phyloP scores from a whole-genome alignment of 345 rosid genomes.

The Bruguiera gymnorhiza region DNA sequence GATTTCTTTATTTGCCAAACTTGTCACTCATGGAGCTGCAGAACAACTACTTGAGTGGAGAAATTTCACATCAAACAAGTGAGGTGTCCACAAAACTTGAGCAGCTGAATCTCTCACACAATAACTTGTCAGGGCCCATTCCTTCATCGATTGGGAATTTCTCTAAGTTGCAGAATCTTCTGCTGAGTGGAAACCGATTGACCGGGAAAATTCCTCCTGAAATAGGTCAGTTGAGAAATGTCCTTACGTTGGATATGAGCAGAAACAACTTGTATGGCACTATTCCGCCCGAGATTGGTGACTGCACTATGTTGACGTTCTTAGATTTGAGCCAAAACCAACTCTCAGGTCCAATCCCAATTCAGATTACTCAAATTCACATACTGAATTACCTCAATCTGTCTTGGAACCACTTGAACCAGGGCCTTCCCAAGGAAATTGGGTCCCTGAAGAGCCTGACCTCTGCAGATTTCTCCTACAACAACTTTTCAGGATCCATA shows the following conservation, averaged over 20 bases:
- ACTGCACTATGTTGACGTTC: slow-evolving; percentile 49
- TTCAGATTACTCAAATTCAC: slow-evolving; percentile 38
- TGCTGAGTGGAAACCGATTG: slow-evolving; percentile 50
- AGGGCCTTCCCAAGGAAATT: slow-evolving; percentile 42
- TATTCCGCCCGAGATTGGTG: slow-evolving; percentile 51
- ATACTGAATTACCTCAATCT: slow-evolving; percentile 58
- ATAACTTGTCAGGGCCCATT: slow-evolving; percentile 46
- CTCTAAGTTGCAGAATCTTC: slow-evolving; percentile 49
- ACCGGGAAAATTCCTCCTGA: slow-evolving; percentile 49
- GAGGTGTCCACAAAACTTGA: slow-evolving; percentile 37
- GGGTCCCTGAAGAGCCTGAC: slow-evolving; percentile 62
- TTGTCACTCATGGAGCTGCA: slow-evolving; percentile 56
- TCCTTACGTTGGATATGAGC: slow-evolving; percentile 51
- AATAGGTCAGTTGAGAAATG: slow-evolving; percentile 42
- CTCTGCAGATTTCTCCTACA: slow-evolving; percentile 62
- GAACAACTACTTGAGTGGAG: slow-evolving; percentile 52
- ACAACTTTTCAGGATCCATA: slow-evolving; percentile 52
- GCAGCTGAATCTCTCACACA: slow-evolving; percentile 57
- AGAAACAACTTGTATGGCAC: slow-evolving; percentile 43
- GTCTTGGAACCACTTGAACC: slow-evolving; percentile 53
- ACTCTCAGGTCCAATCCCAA: slow-evolving; percentile 58
- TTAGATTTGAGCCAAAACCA: slow-evolving; percentile 69
- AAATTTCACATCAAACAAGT: slow-evolving; percentile 37
- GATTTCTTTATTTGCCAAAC: slow-evolving; percentile 64
- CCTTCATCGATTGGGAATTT: slow-evolving; percentile 54